Percentiles rank a stretch among this genome's conserved stretches.
These are phyloP conservation scores for Colletotrichum sp. DNA, from an alignment of 2,329 filamentous ascomycete genomes.

Conservation along the genomic window DNA sequence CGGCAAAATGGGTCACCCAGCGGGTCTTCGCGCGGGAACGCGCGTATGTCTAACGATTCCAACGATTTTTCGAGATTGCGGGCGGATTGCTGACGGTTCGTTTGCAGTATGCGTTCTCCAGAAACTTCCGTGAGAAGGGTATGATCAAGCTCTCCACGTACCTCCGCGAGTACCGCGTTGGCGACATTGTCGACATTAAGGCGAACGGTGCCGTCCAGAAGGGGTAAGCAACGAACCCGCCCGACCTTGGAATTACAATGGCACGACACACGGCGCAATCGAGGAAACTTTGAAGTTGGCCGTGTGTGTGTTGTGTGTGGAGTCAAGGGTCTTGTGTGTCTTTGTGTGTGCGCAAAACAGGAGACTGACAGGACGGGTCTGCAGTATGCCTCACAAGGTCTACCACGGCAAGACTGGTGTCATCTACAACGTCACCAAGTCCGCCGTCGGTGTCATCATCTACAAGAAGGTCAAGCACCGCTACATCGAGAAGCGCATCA, in stretches of 20 bases:
- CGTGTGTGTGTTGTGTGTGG: not conserved
- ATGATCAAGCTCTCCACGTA: constrained; percentile 94
- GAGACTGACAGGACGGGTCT: constrained; percentile 34
- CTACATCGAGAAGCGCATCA: constrained; percentile 99
- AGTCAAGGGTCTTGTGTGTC: not conserved
- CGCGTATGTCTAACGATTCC: constrained; percentile 63
- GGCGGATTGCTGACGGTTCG: constrained; percentile 34
- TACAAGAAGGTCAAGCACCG: constrained; percentile 99
- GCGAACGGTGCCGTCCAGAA: constrained; percentile 98
- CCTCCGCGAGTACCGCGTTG: constrained; percentile 94
- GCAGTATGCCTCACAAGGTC: constrained; percentile 97
- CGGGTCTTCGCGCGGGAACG: constrained; percentile 86
- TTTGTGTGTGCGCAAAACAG: not conserved
- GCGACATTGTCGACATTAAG: constrained; percentile 99
- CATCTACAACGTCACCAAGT: constrained; percentile 99
- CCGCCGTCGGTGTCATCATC: constrained; percentile 96
- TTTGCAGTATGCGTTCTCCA: constrained; percentile 84
- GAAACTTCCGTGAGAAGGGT: constrained; percentile 94
- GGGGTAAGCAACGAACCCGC: constrained; percentile 68
- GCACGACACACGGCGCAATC: constrained; percentile 3
- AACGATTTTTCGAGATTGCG: constrained; percentile 1
- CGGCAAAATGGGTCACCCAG: constrained; percentile 82
- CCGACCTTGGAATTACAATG: not conserved
- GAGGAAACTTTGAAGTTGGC: not conserved
- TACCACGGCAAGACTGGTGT: constrained; percentile 99